Base-by-base conservation (phyloP, 148 eudicot species). In the Fagopyrum homotropicum region DNA sequence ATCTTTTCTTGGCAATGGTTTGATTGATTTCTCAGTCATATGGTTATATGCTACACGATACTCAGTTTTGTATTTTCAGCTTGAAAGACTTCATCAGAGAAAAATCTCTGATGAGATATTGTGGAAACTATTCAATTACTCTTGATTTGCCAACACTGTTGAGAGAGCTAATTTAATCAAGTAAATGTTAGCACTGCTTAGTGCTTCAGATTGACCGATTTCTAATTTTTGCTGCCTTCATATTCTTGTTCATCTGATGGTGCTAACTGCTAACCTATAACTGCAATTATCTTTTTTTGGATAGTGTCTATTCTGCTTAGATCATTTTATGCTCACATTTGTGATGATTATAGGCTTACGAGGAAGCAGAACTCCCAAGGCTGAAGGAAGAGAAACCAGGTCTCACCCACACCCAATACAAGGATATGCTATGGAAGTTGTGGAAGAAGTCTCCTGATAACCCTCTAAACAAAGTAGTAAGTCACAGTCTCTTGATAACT, bases 401-500 rank as follows among this genome's bases (percentile, higher is more conserved):
- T 40, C 93, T 94, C 52, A 94, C 97, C 70, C 98, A 91, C 83
- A 94, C 92, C 68, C 98, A 94, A 59, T 94, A 94, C 81, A 94
- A 89, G 82, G 98, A 94, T 76, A 76, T 92, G 93, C 84, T 94
- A 75, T 94, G 98, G 98, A 94, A 94, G 83, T 59, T 87, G 68
- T 94, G 98, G 98, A 94, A 94, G 87, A 94, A 94, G 81, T 94
- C 98, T 79, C 98, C 97, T 0, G 98, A 94, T 80, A 94, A 94
- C 71, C 98, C 98, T 80, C 91, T 91, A 75, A 94, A 94, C 79
- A 89, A 82, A 93, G 97, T 90, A 85, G 81, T 19, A 45, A 3
- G 59, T 35, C 40, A 35, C 40, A 35, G 40, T 35, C 40, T 35
- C 2, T 35, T 35, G 40, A 35, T 35, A 35, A 35, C 3, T 26